Evolutionary conservation across 495 filamentous ascomycete species (phyloP).

Genomic region (Penicillium crystallinum): DNA sequence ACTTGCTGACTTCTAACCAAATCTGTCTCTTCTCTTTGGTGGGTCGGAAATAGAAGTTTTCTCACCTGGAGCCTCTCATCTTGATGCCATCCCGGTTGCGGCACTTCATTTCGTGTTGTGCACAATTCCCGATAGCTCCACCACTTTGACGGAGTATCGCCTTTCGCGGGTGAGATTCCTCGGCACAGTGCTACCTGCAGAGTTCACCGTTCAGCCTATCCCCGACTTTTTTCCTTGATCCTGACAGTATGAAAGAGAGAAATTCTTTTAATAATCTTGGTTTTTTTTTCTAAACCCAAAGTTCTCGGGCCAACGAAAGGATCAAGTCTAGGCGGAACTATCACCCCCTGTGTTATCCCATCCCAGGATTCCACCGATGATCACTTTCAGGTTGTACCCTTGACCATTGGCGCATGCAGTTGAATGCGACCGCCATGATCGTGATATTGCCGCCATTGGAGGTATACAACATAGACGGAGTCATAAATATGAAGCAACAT

Average conservation of each 20-base stretch:
- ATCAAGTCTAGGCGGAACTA: constrained; percentile 4
- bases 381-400: constrained; percentile 19
- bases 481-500: neutral
- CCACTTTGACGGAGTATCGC: constrained; percentile 9
- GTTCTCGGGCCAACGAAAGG: neutral
- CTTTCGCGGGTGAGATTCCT: constrained; percentile 4
- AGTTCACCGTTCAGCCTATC: neutral
- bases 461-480: too few species aligned
- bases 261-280: too few species aligned
- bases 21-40: constrained; percentile 7
- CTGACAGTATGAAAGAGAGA: neutral
- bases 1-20: neutral
- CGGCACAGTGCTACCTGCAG: constrained; percentile 2
- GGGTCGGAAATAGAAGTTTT: constrained; percentile 1
- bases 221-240: neutral
- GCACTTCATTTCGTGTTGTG: constrained; percentile 10
- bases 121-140: constrained; percentile 13
- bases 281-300: too few species aligned
- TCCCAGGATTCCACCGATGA: constrained; percentile 14
- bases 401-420: constrained; percentile 27
- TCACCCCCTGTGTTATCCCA: neutral
- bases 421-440: constrained; percentile 17
- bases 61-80: constrained; percentile 5
- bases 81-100: constrained; percentile 23
- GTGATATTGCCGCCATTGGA: constrained; percentile 25